These are phyloP conservation scores for Backusella sp. DNA, from an alignment of 192 early-diverging fungal genomes.

Conservation along the genomic window DNA sequence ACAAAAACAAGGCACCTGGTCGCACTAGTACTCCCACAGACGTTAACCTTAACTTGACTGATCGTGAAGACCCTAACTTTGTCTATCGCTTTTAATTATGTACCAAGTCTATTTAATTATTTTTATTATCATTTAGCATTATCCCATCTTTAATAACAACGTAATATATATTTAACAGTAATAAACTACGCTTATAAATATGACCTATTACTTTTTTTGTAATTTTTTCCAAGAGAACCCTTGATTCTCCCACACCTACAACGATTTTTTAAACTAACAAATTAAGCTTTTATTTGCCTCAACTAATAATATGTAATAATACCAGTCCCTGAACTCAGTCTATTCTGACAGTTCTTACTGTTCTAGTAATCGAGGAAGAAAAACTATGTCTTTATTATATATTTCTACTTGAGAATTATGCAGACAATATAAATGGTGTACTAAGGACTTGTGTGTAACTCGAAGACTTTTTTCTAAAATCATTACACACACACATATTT, in stretches of 20 bases:
- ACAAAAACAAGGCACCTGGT: conserved; percentile 1
- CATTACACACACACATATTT: background rate
- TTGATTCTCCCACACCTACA: background rate
- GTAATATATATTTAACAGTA: background rate
- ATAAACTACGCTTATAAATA: background rate
- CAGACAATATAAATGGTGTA: background rate
- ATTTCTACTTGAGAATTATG: background rate
- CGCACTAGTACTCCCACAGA: background rate
- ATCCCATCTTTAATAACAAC: background rate
- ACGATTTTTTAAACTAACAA: background rate
- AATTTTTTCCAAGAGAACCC: background rate
- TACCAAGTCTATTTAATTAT: background rate
- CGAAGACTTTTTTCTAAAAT: background rate
- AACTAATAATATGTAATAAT: background rate
- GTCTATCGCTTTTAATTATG: conserved; percentile 16
- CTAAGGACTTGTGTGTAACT: background rate
- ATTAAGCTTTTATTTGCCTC: background rate
- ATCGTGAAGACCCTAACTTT: background rate
- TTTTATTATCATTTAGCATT: background rate
- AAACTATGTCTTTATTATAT: background rate
- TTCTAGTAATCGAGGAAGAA: background rate
- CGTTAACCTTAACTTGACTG: conserved; percentile 5
- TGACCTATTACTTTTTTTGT: background rate
- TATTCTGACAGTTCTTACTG: background rate
- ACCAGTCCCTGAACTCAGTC: background rate